Evolutionary conservation across 495 filamentous ascomycete species (phyloP).

Genomic region (Trichoderma gamsii): DNA sequence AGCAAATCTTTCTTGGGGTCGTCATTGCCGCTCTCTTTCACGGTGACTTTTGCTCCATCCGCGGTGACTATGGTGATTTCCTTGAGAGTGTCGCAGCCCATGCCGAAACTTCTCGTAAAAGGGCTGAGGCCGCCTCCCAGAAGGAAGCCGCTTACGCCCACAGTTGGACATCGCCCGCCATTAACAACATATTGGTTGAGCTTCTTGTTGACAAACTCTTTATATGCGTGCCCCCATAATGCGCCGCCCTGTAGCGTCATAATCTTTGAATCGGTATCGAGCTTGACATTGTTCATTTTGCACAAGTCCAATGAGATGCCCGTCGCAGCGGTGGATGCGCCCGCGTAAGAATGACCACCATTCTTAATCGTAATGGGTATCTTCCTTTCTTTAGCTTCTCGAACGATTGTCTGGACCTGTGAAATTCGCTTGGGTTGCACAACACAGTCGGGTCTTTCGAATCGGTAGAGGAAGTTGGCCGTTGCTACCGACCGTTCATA

Average conservation of each 20-base stretch:
- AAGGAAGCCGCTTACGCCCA: constrained; percentile 46
- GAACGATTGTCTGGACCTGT: constrained; percentile 16
- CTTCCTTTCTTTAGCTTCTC: constrained; percentile 11
- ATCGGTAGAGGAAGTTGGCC: constrained; percentile 23
- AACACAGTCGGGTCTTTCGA: constrained; percentile 19
- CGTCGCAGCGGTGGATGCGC: constrained; percentile 18
- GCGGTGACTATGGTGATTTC: constrained; percentile 45
- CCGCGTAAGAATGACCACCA: constrained; percentile 23
- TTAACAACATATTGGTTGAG: constrained; percentile 37
- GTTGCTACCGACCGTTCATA: constrained; percentile 23
- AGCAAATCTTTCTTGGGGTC: constrained; percentile 40
- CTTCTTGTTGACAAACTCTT: constrained; percentile 24
- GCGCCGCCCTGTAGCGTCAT: constrained; percentile 42
- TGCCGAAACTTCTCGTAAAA: constrained; percentile 35
- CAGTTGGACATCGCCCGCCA: constrained; percentile 46
- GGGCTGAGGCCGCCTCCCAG: constrained; percentile 48
- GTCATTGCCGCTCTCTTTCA: constrained; percentile 33
- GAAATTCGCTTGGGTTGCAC: constrained; percentile 20
- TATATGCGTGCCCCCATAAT: constrained; percentile 40
- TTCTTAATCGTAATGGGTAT: constrained; percentile 21
- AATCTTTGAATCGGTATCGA: constrained; percentile 17
- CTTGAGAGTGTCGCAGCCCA: constrained; percentile 43
- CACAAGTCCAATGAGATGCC: constrained; percentile 21
- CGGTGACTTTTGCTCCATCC: constrained; percentile 41
- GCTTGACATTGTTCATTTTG: constrained; percentile 17